Base-by-base conservation (phyloP, 23 red algal species). In the Gracilaria caudata region DNA sequence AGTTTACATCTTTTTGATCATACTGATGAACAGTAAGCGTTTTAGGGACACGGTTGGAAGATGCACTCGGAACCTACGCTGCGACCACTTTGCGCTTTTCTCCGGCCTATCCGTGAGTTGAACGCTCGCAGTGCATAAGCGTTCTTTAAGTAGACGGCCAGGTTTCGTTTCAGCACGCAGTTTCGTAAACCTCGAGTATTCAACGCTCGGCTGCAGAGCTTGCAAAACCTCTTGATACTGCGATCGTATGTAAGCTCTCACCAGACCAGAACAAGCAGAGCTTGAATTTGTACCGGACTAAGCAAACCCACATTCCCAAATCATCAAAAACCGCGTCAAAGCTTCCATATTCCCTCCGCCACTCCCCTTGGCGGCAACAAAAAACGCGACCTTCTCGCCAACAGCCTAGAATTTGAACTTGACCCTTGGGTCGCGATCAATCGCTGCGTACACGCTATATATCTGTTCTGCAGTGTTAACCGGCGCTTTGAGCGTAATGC, bases 381-480 rank as follows among this genome's bases (percentile, higher is more conserved):
- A 75, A 75, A 75, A 26, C 34, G 26, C 53, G 58, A 59, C 30
- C 12, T 16, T 73, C 54, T 35, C 26, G 14, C 46, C 0, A 19
- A 17, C 49, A 44, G 59, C 51, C 55, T 94, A 94, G 65, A 94
- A 94, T 78, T 94, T 94, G 61, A 94, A 94, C 49, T 88, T 81
- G 82, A 94, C 92, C 56, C 92, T 86, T 20, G 92, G 83, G 71
- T 94, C 92, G 17, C 83, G 64, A 47, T 95, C 96, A 45, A 98
- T 77, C 1, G 96, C 96, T 3, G 81, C 96, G 68, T 98, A 98
- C 13, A 98, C 89, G 56, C 76, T 76, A 63, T 98, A 98, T 26
- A 98, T 94, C 46, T 98, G 87, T 49, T 91, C 88, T 16, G 92
- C 88, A 24, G 77, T 93, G 71, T 95, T 94, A 44, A 93, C 94